Evolutionary conservation across 192 early-diverging fungal genomes (phyloP), one percentile per base, ranked within the genome.

Genomic region (Coemansia sp.): DNA sequence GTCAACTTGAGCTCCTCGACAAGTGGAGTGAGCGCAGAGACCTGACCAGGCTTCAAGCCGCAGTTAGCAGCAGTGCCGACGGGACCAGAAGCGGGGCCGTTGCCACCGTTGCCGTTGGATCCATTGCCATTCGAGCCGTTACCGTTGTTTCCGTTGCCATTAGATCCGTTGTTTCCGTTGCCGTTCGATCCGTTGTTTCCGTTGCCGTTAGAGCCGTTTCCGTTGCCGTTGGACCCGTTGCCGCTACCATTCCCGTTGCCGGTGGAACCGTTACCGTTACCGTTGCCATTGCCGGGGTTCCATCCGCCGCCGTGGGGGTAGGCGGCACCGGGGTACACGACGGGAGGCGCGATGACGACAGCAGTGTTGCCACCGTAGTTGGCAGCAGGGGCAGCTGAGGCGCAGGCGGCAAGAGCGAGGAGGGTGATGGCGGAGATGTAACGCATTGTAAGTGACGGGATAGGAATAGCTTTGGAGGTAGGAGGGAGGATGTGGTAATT

Each of bases 1-100:
- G 73, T 68, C 1, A 81, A 73, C 73, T 81, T 75, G 55, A 81
- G 78, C 66, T 81, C 73, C 23, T 52, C 43, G 11, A 81, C 69
- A 13, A 81, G 69, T 20, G 78, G 78, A 0, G 78, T 75, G n/a
- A 81, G 69, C 0, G 78, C 78, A 5, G 78, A 62, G 11, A 52
- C 45, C 69, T 81, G 72, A 6, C 69, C 69, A 2, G 73, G 66
- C 45, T 61, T 63, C 25, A 81, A 69, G 21, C 78, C 78, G 21
- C 78, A 81, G 60, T 75, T 64, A 1, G 65, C 5, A 0, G 77
- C 47, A 39, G 60, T 74, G 62, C 77, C 77, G 38, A 74, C 64
- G 14, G 45, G 72, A 11, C 77, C 61, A n/a, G 65, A 45, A 0
- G 64, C 53, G 26, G 61, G 62, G 26, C 61, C 67, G n/a, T 48